Evolutionary conservation across 164 flowering plant genomes (phyloP).

Genomic region (Hamamelis virginiana): DNA sequence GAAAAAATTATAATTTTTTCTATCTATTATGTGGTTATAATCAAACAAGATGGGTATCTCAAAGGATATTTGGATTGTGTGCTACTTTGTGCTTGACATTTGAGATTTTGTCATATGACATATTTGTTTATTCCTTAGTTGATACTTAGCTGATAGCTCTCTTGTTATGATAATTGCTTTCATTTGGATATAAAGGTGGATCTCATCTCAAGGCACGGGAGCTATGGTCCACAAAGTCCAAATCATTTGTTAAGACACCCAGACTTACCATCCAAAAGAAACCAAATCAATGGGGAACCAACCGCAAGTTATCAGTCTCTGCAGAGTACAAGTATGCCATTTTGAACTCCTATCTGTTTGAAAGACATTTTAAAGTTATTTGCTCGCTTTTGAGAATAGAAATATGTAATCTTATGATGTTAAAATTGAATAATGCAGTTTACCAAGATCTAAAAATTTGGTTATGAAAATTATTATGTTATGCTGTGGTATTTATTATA

Average conservation of each 20-base stretch:
- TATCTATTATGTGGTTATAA: background rate
- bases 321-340: conserved; percentile 33
- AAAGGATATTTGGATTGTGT: background rate
- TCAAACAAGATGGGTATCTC: background rate
- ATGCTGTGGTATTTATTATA: no score
- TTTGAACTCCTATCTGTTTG: background rate
- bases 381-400: no score
- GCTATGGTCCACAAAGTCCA: conserved; percentile 19
- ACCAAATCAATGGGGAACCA: conserved; percentile 3
- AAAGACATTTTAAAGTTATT: background rate
- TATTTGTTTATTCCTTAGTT: background rate
- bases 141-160: background rate
- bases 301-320: conserved; percentile 24
- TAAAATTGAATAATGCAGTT: no score
- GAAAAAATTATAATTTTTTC: no score
- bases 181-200: conserved; percentile 29
- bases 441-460: no score
- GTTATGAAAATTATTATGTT: no score
- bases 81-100: background rate
- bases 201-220: conserved; percentile 26
- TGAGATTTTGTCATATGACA: background rate
- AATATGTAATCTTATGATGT: no score
- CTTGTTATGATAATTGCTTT: background rate
- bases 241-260: conserved; percentile 20
- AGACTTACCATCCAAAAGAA: conserved; percentile 20